Percentiles rank a stretch among this genome's conserved stretches.
phyloP scores from a whole-genome alignment of 106 monocot species.

The Allium sativum region DNA sequence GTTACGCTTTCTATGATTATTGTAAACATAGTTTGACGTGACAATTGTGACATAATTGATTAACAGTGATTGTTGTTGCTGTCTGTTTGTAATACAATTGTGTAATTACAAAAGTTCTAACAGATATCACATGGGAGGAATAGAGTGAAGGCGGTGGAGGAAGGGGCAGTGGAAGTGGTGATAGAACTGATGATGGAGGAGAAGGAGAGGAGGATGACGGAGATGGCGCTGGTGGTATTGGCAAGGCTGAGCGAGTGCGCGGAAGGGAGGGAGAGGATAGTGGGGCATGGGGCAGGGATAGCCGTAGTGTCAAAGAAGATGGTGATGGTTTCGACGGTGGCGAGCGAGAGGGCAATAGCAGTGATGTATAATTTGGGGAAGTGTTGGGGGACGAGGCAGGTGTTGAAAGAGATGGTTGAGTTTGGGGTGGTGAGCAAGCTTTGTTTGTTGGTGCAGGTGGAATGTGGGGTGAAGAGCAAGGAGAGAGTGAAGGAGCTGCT shows the following conservation, averaged over 20 bases:
- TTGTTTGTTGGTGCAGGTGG: conserved; percentile 26
- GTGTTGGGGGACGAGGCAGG: conserved; percentile 21
- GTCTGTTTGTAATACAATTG: no score
- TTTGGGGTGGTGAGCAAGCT: conserved; percentile 47
- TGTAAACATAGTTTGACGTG: no score
- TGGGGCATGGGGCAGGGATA: conserved; percentile 36
- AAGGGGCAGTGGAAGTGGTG: conserved; percentile 27
- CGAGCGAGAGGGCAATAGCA: conserved; percentile 27
- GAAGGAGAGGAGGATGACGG: conserved; percentile 15
- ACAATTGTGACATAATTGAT: no score
- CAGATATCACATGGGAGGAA: conserved; percentile 38
- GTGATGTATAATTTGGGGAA: conserved; percentile 25
- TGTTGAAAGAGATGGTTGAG: conserved; percentile 49
- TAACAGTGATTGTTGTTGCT: no score
- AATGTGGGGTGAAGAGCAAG: conserved; percentile 30
- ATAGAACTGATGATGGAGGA: conserved; percentile 22
- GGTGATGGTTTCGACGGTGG: conserved; percentile 35
- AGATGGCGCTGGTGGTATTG: conserved; percentile 28
- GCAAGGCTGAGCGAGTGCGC: conserved; percentile 34
- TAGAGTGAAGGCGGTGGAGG: conserved; percentile 22
- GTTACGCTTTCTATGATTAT: no score
- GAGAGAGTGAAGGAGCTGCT: conserved; percentile 52
- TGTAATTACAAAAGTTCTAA: no score
- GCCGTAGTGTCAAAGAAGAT: conserved; percentile 46
- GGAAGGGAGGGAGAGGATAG: conserved; percentile 40